Conservation (phyloP, 2,329 filamentous ascomycete species). For the Dothideomycetes sp. region DNA sequence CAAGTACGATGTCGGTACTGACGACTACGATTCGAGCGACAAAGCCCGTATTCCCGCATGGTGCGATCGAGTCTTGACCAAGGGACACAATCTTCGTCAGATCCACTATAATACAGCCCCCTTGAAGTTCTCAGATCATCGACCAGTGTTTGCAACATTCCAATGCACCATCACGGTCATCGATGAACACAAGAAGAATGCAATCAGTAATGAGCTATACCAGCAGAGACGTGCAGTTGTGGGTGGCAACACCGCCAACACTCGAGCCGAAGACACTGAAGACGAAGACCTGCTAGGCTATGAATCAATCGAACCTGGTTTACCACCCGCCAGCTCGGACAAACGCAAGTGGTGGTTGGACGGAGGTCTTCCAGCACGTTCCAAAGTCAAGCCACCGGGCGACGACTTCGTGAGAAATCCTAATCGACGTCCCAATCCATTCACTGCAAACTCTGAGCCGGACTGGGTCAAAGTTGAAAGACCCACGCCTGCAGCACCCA, state of each 20-base stretch:
- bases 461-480: constrained; percentile 63
- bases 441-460: constrained; percentile 60
- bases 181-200: constrained; percentile 63
- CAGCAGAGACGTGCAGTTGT: constrained; percentile 56
- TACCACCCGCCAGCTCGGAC: constrained; percentile 55
- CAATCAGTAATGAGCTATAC: constrained; percentile 68
- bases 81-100: constrained; percentile 75
- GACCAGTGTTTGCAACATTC: constrained; percentile 89
- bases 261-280: constrained; percentile 49
- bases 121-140: constrained; percentile 84
- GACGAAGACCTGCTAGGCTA: constrained; percentile 77
- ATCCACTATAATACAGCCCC: constrained; percentile 73
- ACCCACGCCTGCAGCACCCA: constrained; percentile 19
- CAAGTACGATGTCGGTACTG: constrained; percentile 83
- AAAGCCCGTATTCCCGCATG: constrained; percentile 93
- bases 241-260: constrained; percentile 52
- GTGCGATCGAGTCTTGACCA: constrained; percentile 88
- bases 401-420: constrained; percentile 60
- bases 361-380: constrained; percentile 62
- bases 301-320: constrained; percentile 70
- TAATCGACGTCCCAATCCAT: constrained; percentile 71
- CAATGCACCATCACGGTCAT: constrained; percentile 73
- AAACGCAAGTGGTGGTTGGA: constrained; percentile 58
- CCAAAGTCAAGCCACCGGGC: constrained; percentile 58
- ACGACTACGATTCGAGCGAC: constrained; percentile 88